phyloP scores from a whole-genome alignment of 148 eudicot genomes.

The Cornus suecica region DNA sequence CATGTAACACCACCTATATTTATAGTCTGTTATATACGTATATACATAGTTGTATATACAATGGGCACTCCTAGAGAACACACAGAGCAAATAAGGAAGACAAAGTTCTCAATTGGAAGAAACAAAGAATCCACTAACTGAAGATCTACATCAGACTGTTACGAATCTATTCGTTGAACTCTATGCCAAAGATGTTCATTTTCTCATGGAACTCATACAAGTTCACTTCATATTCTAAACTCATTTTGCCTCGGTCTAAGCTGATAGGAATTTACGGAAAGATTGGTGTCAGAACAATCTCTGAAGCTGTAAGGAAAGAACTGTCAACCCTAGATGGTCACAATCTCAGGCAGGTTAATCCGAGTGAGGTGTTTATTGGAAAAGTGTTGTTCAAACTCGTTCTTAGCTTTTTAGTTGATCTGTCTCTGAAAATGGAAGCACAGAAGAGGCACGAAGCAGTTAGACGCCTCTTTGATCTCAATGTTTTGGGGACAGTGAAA shows the following conservation, averaged over 20 bases:
- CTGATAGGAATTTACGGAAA: no score
- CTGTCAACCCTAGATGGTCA: no score
- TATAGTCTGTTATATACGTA: no score
- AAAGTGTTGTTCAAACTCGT: constrained; percentile 46
- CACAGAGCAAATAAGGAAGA: background rate
- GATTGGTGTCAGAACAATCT: no score
- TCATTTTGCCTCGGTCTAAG: no score
- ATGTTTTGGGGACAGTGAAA: no score
- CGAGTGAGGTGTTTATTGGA: constrained; percentile 29
- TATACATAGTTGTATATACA: no score
- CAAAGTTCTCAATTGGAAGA: background rate
- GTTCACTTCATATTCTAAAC: no score
- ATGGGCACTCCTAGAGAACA: background rate
- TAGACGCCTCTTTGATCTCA: constrained; percentile 26
- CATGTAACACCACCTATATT: no score
- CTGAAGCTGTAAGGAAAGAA: no score
- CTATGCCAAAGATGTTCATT: constrained; percentile 61
- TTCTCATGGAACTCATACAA: constrained; percentile 72
- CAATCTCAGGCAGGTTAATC: constrained; percentile 20
- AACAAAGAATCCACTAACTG: constrained; percentile 29
- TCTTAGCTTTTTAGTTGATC: constrained; percentile 48
- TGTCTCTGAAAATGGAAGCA: constrained; percentile 29
- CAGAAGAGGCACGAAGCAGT: constrained; percentile 41
- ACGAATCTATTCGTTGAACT: constrained; percentile 57
- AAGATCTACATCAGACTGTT: constrained; percentile 43